Base-by-base conservation (phyloP, 2,329 filamentous ascomycete genomes). In the Pochonia chlamydosporia region DNA sequence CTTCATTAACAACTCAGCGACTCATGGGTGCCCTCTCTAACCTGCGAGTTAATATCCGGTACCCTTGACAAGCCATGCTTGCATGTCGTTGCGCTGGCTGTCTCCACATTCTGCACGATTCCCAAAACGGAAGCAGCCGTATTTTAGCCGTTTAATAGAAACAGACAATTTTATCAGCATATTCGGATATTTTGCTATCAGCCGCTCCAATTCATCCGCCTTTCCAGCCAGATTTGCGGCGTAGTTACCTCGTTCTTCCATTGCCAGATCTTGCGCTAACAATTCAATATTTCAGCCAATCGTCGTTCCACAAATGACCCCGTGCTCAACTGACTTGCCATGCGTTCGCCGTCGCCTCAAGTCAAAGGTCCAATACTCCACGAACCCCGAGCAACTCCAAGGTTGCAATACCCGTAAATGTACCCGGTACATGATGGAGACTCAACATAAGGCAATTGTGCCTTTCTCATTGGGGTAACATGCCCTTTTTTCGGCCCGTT, bases 231-330 rank as follows among this genome's bases (percentile, higher is more conserved):
- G 16, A 6, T 30, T 23, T 14, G 14, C 24, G 31, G 10, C 35
- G 37, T 35, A 42, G 23, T n/a, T 7, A 10, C 25, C n/a, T 20
- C 28, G 33, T 16, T 36, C 40, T 20, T 16, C n/a, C n/a, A n/a
- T 20, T 40, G 20, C 25, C 24, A 21, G n/a, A 44, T 25, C 25
- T 44, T 13, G 41, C 44, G 23, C 8, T 21, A 13, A 31, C 16
- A 16, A n/a, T 26, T 3, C 20, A 11, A 44, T 51, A 45, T 42
- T 39, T 39, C 51, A 45, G 47, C 63, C 63, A 65, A 65, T 65
- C 56, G 53, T 47, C 44, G 50, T 47, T 30, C 40, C 53, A 49
- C 47, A 54, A 59, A 40, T 30, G 40, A 54, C 62, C 63, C 57
- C 63, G 63, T 65, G 63, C 58, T 52, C 54, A 31, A 26, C 39